Evolutionary conservation across 106 monocot species (phyloP).

Genomic region (Dendrobium officinale): DNA sequence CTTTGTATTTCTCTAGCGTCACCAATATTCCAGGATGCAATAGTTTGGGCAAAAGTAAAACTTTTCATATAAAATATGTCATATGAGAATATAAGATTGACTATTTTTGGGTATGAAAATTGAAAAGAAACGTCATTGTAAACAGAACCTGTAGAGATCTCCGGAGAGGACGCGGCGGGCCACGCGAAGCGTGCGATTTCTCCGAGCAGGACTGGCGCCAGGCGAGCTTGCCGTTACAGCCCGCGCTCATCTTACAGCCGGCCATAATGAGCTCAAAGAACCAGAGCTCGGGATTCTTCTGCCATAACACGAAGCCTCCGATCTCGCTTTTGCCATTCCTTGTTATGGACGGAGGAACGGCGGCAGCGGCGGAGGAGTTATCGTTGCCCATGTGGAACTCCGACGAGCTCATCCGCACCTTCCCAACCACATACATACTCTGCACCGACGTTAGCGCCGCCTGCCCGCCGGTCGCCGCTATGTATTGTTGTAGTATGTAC

Average conservation of each 20-base stretch:
- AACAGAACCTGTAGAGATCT: conserved; percentile 40
- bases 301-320: conserved; percentile 69
- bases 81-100: not conserved
- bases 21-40: too few species aligned
- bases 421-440: conserved; percentile 62
- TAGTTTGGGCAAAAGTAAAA: too few species aligned
- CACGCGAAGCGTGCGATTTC: conserved; percentile 46
- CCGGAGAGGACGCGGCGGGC: conserved; percentile 51
- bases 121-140: too few species aligned
- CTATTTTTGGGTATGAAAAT: not conserved
- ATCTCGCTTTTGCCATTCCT: conserved; percentile 36
- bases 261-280: conserved; percentile 68
- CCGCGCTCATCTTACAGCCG: conserved; percentile 64
- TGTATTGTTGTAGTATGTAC: conserved; percentile 69
- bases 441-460: conserved; percentile 39
- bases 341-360: not conserved
- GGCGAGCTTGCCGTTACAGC: conserved; percentile 53
- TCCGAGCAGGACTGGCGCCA: conserved; percentile 58
- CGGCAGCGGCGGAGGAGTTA: not conserved
- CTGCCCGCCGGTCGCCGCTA: conserved; percentile 68
- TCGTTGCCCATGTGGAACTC: conserved; percentile 53
- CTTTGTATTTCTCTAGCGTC: too few species aligned
- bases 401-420: conserved; percentile 59
- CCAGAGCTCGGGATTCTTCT: conserved; percentile 62
- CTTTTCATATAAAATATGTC: too few species aligned